Evolutionary conservation across 805 yeast genomes (phyloP).

Genomic region (Ogataea zsoltii): DNA sequence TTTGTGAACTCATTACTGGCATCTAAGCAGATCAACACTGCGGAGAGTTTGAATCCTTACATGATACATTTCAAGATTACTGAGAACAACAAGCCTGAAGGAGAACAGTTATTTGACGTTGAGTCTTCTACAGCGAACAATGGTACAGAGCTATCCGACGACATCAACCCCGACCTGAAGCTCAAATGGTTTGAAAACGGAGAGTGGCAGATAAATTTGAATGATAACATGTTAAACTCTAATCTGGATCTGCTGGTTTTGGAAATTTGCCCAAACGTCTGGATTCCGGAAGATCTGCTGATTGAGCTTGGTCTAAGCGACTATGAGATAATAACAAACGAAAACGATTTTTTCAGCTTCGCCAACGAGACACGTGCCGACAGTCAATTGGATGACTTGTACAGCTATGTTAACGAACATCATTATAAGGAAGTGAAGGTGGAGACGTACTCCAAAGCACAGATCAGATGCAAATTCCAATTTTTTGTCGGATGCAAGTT

Average conservation of each 20-base stretch:
- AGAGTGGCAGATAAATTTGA: constrained; percentile 25
- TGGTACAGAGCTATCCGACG: neutral
- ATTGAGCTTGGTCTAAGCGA: constrained; percentile 23
- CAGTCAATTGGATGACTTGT: constrained; percentile 21
- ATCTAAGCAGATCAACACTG: constrained; percentile 18
- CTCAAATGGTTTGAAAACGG: constrained; percentile 30
- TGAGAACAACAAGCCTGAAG: constrained; percentile 20
- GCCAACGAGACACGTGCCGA: constrained; percentile 9
- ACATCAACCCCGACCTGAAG: constrained; percentile 11
- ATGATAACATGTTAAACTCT: constrained; percentile 18
- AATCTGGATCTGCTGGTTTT: constrained; percentile 26
- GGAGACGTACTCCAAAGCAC: neutral
- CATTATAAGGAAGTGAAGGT: constrained; percentile 16
- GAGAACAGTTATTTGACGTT: constrained; percentile 8
- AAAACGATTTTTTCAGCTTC: constrained; percentile 26
- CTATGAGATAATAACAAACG: constrained; percentile 27
- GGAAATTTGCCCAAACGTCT: constrained; percentile 34
- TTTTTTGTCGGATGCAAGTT: constrained; percentile 32
- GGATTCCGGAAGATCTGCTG: constrained; percentile 35
- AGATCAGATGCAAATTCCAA: constrained; percentile 12
- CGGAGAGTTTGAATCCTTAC: constrained; percentile 24
- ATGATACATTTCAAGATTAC: constrained; percentile 35
- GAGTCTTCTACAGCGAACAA: neutral
- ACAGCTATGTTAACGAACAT: constrained; percentile 19
- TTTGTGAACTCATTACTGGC: constrained; percentile 23